phyloP scores from a whole-genome alignment of 352 stramenopile species.

The Elongisporangium undulatum region DNA sequence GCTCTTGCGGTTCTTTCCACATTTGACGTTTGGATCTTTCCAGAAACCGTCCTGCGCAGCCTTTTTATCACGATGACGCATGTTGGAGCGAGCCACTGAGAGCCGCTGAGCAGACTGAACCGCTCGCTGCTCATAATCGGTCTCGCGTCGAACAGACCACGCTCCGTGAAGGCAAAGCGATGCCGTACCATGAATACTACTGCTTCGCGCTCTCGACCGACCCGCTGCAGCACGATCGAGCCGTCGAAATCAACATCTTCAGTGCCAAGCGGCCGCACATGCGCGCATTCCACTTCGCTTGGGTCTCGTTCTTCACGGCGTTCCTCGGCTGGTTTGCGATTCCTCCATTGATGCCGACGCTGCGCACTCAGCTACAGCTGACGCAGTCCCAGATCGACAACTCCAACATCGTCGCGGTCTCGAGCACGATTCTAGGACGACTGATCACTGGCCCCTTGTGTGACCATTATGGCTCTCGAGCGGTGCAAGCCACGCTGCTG shows the following conservation, averaged over 20 bases:
- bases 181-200: not conserved
- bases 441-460: constrained; percentile 88
- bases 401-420: constrained; percentile 84
- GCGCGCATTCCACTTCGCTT: constrained; percentile 89
- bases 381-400: constrained; percentile 83
- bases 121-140: not conserved
- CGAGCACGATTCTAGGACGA: constrained; percentile 85
- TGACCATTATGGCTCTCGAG: constrained; percentile 87
- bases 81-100: no score
- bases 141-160: not conserved
- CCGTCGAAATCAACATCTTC: constrained; percentile 67
- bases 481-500: constrained; percentile 71
- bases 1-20: not conserved
- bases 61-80: not conserved
- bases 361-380: constrained; percentile 78
- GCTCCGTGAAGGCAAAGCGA: not conserved
- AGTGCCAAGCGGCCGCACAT: constrained; percentile 86
- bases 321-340: constrained; percentile 95
- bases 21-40: not conserved
- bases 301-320: constrained; percentile 90
- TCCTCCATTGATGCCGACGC: constrained; percentile 82
- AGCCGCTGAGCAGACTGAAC: not conserved
- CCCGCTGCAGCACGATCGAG: constrained; percentile 18
- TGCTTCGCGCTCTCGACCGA: constrained; percentile 14
- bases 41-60: not conserved